Evolutionary conservation across 495 filamentous ascomycete species (phyloP).

Genomic region (Bacidia rubella): DNA sequence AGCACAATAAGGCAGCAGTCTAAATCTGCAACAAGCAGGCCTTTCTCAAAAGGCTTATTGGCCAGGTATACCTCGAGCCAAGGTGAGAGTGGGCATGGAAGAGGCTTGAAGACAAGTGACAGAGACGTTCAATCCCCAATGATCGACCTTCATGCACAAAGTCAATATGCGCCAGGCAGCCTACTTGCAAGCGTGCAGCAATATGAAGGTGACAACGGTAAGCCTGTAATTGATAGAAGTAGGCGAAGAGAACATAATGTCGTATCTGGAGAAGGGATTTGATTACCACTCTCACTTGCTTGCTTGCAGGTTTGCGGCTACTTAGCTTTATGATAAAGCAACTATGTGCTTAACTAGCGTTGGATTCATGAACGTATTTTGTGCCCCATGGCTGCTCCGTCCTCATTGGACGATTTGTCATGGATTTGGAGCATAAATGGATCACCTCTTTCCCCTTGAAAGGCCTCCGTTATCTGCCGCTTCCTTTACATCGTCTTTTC

Average conservation of each 20-base stretch:
- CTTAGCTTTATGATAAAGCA: too few relatives aligned
- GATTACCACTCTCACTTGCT: too few relatives aligned
- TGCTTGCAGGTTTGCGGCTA: too few relatives aligned
- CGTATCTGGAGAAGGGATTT: slow-evolving; percentile 14
- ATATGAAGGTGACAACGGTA: background rate
- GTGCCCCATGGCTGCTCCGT: too few relatives aligned
- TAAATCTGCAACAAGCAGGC: slow-evolving; percentile 11
- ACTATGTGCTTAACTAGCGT: too few relatives aligned
- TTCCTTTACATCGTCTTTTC: too few relatives aligned
- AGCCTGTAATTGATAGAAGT: slow-evolving; percentile 21
- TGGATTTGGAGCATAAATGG: too few relatives aligned
- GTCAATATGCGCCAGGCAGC: slow-evolving; percentile 42
- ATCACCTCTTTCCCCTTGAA: too few relatives aligned
- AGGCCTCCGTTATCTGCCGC: too few relatives aligned
- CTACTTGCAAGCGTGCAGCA: slow-evolving; percentile 30
- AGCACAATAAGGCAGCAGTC: slow-evolving; percentile 12
- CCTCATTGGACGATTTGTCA: too few relatives aligned
- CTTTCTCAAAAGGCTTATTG: slow-evolving; percentile 20
- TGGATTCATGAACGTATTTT: too few relatives aligned
- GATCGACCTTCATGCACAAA: slow-evolving; percentile 39
- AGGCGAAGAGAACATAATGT: slow-evolving; percentile 18
- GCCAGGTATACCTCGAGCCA: slow-evolving; percentile 16
- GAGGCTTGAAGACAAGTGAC: slow-evolving; percentile 40
- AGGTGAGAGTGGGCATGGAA: slow-evolving; percentile 26
- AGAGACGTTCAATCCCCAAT: slow-evolving; percentile 39